Conservation (phyloP, 2,329 filamentous ascomycete species). For the Stagonosporopsis tanaceti region DNA sequence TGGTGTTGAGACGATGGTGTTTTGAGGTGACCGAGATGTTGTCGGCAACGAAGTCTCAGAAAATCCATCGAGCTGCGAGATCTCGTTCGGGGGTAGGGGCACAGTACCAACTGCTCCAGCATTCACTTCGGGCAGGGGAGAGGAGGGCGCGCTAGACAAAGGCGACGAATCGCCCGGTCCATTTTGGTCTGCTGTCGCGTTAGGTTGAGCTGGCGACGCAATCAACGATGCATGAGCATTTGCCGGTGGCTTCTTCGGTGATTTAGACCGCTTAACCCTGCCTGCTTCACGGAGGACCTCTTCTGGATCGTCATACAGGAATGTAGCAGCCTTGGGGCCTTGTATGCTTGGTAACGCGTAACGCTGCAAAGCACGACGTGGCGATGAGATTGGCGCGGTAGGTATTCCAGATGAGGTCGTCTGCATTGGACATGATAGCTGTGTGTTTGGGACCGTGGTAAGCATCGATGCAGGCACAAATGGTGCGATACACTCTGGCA, state of each 20-base stretch:
- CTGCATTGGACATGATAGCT: background rate
- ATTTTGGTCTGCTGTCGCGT: no score
- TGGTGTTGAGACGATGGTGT: background rate
- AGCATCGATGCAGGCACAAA: background rate
- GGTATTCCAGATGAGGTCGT: background rate
- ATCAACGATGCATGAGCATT: background rate
- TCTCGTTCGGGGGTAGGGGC: background rate
- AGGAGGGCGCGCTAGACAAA: slow-evolving; percentile 26
- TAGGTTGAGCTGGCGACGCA: background rate
- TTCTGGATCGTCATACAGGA: slow-evolving; percentile 32
- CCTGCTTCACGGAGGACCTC: slow-evolving; percentile 29
- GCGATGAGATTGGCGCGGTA: background rate
- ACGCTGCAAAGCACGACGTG: slow-evolving; percentile 11
- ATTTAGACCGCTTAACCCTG: slow-evolving; percentile 16
- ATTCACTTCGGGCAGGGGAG: slow-evolving; percentile 8
- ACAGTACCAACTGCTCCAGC: background rate
- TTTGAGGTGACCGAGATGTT: background rate
- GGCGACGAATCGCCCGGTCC: background rate
- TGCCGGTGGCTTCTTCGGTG: slow-evolving; percentile 15
- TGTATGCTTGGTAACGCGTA: slow-evolving; percentile 24
- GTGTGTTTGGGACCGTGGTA: background rate
- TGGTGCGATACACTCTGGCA: slow-evolving; percentile 5
- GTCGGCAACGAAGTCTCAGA: slow-evolving; percentile 1
- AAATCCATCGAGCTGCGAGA: slow-evolving; percentile 21
- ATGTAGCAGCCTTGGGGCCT: slow-evolving; percentile 27